Base-by-base conservation (phyloP, 495 filamentous ascomycete species). In the Neurospora tetraspora region DNA sequence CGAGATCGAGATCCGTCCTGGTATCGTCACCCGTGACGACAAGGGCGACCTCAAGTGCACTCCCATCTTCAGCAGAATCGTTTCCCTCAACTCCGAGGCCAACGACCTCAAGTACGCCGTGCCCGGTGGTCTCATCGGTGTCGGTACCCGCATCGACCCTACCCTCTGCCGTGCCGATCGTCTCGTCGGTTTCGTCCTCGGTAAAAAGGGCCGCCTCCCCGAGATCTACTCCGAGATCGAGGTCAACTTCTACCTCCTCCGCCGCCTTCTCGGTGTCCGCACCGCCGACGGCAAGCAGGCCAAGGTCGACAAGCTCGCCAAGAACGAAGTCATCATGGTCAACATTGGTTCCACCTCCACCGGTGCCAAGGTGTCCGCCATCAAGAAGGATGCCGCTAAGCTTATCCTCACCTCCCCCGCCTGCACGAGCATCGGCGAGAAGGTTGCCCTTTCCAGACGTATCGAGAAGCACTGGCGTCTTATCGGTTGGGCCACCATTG, bases 401-500 rank as follows among this genome's bases (percentile, higher is more conserved):
- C 76, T 83, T 34, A 78, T 84, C 68, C 83, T 97, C 80, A 97
- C 94, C 71, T 93, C 88, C 81, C 94, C 94, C 31, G 94, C 94
- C 45, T 97, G 94, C 85, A 97, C 94, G 27, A 91, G 96, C 77
- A 89, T 96, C 77, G 94, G 93, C 53, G 96, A 99, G 88, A 99
- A 99, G 90, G 93, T 99, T 80, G 96, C 96, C 45, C 87, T 99
- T 80, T 92, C 89, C 81, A 88, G 96, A 83, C 90, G 96, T 88
- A 98, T 98, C 78, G 96, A 99, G 80, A 98, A 98, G 89, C 95
- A 98, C 84, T 98, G 96, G 96, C 92, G 96, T 85, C 88, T 97
- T 80, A 98, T 98, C 76, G 94, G 95, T 77, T 97, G 95, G 94
- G 94, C 94, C 68, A 97, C 93, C 78, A 97, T 97, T 82, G 90